These are phyloP conservation scores for Citrus cavaleriei DNA, from an alignment of 345 rosid species.

Conservation along the genomic window DNA sequence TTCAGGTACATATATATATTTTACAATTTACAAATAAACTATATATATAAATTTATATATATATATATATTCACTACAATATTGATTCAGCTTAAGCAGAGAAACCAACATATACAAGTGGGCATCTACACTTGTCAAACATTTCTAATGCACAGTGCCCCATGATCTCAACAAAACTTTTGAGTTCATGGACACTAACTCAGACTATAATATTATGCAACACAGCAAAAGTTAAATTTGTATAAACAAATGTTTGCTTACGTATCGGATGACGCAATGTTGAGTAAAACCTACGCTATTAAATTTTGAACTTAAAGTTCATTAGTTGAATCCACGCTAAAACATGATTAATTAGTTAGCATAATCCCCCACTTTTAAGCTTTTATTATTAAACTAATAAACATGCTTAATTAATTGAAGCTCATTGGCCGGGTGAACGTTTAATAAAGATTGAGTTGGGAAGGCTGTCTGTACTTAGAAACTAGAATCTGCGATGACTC, in stretches of 20 bases:
- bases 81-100: neutral
- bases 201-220: neutral
- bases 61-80: too few relatives aligned
- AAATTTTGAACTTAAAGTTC: neutral
- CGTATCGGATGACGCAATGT: conserved; percentile 22
- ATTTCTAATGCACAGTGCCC: neutral
- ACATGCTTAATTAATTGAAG: neutral
- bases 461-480: neutral
- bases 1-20: neutral
- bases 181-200: neutral
- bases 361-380: neutral
- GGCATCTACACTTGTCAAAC: neutral
- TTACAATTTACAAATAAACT: neutral
- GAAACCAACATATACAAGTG: neutral
- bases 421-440: conserved; percentile 7
- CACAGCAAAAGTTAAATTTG: neutral
- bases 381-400: conserved; percentile 9
- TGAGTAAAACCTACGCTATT: conserved; percentile 6
- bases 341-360: conserved; percentile 1
- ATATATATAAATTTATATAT: too few relatives aligned
- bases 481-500: neutral
- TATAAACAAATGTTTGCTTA: conserved; percentile 9
- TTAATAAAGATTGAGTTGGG: neutral
- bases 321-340: conserved; percentile 21
- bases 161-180: neutral